Evolutionary conservation across 768 basidiomycete genomes (phyloP).

Genomic region (Tylopilus sp.): DNA sequence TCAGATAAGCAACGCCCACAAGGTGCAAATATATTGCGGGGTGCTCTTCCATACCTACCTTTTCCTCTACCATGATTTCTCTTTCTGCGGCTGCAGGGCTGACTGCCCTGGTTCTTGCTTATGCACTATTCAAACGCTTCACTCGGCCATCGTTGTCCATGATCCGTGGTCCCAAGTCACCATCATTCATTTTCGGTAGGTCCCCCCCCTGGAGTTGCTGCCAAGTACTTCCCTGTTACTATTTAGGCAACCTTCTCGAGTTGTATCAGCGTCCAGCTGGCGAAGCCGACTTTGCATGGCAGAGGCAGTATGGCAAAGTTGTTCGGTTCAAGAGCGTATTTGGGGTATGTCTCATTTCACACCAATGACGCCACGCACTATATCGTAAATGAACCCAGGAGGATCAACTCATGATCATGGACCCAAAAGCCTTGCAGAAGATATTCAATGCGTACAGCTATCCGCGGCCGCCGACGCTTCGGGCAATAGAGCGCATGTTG

Average conservation of each 20-base stretch:
- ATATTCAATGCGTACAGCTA: neutral
- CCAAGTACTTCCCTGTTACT: constrained; percentile 10
- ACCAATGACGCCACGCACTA: neutral
- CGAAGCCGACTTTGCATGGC: constrained; percentile 30
- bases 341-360: constrained; percentile 12
- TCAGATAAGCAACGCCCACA: too few relatives aligned
- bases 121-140: neutral
- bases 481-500: constrained; percentile 1
- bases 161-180: constrained; percentile 13
- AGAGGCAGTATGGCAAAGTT: constrained; percentile 24
- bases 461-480: neutral
- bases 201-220: neutral
- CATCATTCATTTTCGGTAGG: constrained; percentile 17
- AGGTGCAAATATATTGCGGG: neutral
- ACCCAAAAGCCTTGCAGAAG: neutral
- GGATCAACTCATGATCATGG: neutral
- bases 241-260: constrained; percentile 25
- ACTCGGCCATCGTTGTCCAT: constrained; percentile 9
- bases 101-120: neutral
- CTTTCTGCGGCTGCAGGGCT: neutral
- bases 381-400: neutral
- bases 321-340: constrained; percentile 23
- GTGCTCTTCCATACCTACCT: neutral
- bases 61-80: constrained; percentile 1
- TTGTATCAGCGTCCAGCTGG: constrained; percentile 24